Base-by-base conservation (phyloP, 106 monocot genomes). In the Xerophyta viscosa region DNA sequence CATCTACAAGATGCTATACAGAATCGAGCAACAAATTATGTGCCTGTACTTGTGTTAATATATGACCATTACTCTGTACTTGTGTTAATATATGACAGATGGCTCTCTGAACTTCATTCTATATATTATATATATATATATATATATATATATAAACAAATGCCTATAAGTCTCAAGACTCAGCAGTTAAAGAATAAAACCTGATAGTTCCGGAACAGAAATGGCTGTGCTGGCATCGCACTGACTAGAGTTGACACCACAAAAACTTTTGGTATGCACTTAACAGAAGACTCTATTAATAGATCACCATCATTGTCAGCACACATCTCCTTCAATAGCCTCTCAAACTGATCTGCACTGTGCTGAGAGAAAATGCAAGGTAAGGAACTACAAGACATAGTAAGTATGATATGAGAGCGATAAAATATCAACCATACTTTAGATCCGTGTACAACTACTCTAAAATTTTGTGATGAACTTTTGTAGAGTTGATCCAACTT, bases 201-300 rank as follows among this genome's bases (percentile, higher is more conserved):
- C 96, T 98, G 96, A 79, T 98, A 98, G 20, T 98, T 98, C 24
- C 89, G 69, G 71, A 98, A 98, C n/a, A 98, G 43, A 75, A 78
- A 98, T 77, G 96, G 96, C 65, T 98, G 96, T 56, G 96, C 96
- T 33, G 96, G 96, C 61, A 79, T 65, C 17, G 64, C 79, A 48
- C 90, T 98, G 51, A 98, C 86, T 15, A 98, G 63, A 60, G 96
- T 90, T 57, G 96, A 88, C 44, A 90, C 85, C n/a, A 71, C 86
- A 79, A 98, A 89, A 48, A 98, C 96, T 67, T 98, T 98, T 33
- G 96, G 96, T 54, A 79, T 61, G 60, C 60, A 45, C 54, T 90
- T 98, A 42, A 90, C 90, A 74, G 90, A 81, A 65, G 96, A 98
- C 37, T 98, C 96, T 58, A 98, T 90, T 45, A 98, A 62, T 13